Evolutionary conservation across 176 grass and related monocot species (phyloP).

Genomic region (Puccinellia tenuiflora): DNA sequence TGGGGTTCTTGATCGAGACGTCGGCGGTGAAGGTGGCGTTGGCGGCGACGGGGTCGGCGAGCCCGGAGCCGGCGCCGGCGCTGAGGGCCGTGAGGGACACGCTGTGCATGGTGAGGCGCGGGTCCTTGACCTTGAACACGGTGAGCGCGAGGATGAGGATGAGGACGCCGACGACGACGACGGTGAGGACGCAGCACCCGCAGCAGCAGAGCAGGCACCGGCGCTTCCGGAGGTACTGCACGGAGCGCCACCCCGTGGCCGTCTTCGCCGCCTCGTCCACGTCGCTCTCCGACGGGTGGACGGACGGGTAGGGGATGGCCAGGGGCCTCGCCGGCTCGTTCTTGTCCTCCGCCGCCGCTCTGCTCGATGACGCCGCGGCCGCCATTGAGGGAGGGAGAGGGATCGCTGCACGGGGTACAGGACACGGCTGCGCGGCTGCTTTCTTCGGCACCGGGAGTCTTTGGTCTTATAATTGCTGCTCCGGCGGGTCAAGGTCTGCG

Average conservation of each 20-base stretch:
- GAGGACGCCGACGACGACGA: constrained; percentile 42
- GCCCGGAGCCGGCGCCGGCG: not conserved
- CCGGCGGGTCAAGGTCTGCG: not conserved
- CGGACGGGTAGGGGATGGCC: constrained; percentile 25
- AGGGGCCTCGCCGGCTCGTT: constrained; percentile 20
- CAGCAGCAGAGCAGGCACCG: constrained; percentile 47
- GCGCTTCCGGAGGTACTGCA: constrained; percentile 33
- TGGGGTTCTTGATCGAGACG: constrained; percentile 76
- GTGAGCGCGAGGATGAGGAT: constrained; percentile 57
- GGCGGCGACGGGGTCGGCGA: constrained; percentile 10
- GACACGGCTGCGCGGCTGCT: not conserved
- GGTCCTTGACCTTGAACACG: constrained; percentile 76
- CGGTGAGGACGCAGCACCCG: constrained; percentile 43
- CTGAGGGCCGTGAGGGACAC: constrained; percentile 39
- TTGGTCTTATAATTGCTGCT: constrained; percentile 1
- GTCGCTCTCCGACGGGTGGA: constrained; percentile 26
- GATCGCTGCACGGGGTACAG: not conserved
- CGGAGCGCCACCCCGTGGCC: constrained; percentile 26
- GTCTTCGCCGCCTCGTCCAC: constrained; percentile 2
- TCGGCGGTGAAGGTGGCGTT: constrained; percentile 68
- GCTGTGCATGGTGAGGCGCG: constrained; percentile 49
- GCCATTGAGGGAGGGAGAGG: constrained; percentile 12
- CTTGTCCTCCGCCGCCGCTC: not conserved
- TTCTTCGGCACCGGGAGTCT: not conserved
- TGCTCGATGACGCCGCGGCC: not conserved